Conservation (phyloP, 2,329 filamentous ascomycete genomes). For the Calonectria fujianensis region DNA sequence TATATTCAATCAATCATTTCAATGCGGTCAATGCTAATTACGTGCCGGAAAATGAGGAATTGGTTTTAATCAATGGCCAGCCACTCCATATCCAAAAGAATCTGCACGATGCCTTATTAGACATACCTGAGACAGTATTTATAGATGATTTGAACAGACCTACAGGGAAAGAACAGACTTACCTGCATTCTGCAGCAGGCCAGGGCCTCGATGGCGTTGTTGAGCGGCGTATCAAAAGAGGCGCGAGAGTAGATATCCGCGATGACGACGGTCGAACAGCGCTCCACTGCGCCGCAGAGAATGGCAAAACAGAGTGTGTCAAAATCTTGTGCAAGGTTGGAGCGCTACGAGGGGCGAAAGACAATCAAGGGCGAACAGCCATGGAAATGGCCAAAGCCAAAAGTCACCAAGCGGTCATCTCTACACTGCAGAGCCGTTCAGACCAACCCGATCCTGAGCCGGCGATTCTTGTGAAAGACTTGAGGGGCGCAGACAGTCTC, state of each 20-base stretch:
- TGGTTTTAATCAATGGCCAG: constrained; percentile 45
- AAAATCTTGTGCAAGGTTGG: constrained; percentile 37
- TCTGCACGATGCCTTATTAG: constrained; percentile 47
- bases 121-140: constrained; percentile 39
- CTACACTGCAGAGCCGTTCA: constrained; percentile 34
- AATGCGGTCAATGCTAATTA: constrained; percentile 41
- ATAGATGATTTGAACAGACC: constrained; percentile 38
- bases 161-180: constrained; percentile 34
- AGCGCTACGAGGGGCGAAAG: constrained; percentile 27
- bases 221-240: constrained; percentile 42
- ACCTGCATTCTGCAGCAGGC: constrained; percentile 41
- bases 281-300: constrained; percentile 47
- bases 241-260: constrained; percentile 34
- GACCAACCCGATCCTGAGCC: constrained; percentile 33
- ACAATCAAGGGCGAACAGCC: constrained; percentile 40
- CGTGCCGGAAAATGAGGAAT: constrained; percentile 35
- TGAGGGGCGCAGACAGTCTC: constrained; percentile 33
- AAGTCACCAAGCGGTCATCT: constrained; percentile 41
- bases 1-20: constrained; percentile 44
- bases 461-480: background rate
- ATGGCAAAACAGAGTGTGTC: constrained; percentile 40
- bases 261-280: constrained; percentile 43
- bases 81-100: constrained; percentile 49
- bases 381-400: constrained; percentile 43
- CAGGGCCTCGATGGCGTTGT: constrained; percentile 30